Evolutionary conservation across 2,329 filamentous ascomycete genomes (phyloP), one percentile per base, ranked within the genome.

Genomic region (Aspergillus oerlinghausenensis): DNA sequence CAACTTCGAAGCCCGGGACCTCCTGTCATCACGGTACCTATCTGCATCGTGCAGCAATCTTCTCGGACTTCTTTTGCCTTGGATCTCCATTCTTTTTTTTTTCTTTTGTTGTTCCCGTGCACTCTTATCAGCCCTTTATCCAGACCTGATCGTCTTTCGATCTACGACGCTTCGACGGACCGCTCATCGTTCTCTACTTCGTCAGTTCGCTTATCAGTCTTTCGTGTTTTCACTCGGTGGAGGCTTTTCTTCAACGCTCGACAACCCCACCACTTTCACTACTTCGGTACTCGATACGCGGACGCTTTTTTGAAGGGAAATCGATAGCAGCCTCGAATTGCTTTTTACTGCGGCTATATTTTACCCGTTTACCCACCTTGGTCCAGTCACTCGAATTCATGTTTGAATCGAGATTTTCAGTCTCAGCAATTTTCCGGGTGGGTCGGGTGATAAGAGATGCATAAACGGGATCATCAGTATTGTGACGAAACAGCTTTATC

Each of bases 81-180:
- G 69, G 67, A 68, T 67, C 66, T 63, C 57, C 59, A 49, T 59
- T 60, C 58, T 59, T 23, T 23, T 60, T 57, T 51, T 49, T 61
- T 56, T 56, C 42, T 55, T 55, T 60, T 53, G 56, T 67, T 65
- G 66, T 70, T 67, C 67, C 65, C 65, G 61, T 73, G 67, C 70
- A 70, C 66, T 71, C 68, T 67, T 67, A 61, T 65, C 62, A 70
- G 70, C 70, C 69, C 62, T 67, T 64, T 65, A 70, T 61, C 67
- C 66, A 59, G 64, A 66, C 68, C 70, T 67, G 70, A 71, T 70
- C 65, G 60, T 64, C 58, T 64, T 65, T 67, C 67, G 70, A 70
- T 66, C 55, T 63, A 55, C 55, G 56, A 68, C 65, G 66, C 67
- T 68, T 72, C 67, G 70, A 68, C 58, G 62, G 57, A 58, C 63